Percentiles rank a stretch among this genome's conserved stretches.
phyloP scores from a whole-genome alignment of 148 eudicot genomes.

The Selenicereus undatus region DNA sequence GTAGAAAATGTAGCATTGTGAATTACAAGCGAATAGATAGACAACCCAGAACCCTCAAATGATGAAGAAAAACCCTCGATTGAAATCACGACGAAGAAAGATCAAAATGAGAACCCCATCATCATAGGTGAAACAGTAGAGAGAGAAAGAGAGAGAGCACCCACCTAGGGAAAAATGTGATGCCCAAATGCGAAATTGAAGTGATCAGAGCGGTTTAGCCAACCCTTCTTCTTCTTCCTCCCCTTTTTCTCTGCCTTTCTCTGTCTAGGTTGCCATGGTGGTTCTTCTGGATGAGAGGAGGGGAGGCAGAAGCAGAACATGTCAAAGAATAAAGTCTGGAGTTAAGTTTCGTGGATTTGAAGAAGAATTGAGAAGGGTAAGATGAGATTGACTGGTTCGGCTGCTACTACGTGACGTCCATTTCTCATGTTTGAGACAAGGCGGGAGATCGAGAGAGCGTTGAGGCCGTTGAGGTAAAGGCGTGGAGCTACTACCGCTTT shows the following conservation, averaged over 20 bases:
- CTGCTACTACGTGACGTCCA: neutral
- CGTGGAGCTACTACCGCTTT: too few relatives aligned
- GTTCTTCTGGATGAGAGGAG: neutral
- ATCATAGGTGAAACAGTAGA: neutral
- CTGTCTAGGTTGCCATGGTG: neutral
- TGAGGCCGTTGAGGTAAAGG: too few relatives aligned
- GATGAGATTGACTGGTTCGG: conserved; percentile 22
- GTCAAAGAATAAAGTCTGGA: neutral
- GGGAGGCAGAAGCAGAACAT: neutral
- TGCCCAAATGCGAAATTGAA: neutral
- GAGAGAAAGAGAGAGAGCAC: neutral
- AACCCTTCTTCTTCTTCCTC: neutral
- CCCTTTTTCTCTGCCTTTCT: neutral
- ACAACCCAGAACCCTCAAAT: neutral
- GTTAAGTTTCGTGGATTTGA: neutral
- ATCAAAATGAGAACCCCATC: neutral
- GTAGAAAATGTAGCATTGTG: too few relatives aligned
- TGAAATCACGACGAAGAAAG: neutral
- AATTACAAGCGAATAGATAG: neutral
- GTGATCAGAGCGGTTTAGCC: neutral
- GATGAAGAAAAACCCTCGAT: neutral
- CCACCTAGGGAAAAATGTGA: conserved; percentile 7
- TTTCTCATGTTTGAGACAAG: neutral
- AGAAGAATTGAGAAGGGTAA: neutral
- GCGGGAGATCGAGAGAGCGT: neutral